Evolutionary conservation across 768 basidiomycete species (phyloP).

Genomic region (Hygrocybe coccinea): DNA sequence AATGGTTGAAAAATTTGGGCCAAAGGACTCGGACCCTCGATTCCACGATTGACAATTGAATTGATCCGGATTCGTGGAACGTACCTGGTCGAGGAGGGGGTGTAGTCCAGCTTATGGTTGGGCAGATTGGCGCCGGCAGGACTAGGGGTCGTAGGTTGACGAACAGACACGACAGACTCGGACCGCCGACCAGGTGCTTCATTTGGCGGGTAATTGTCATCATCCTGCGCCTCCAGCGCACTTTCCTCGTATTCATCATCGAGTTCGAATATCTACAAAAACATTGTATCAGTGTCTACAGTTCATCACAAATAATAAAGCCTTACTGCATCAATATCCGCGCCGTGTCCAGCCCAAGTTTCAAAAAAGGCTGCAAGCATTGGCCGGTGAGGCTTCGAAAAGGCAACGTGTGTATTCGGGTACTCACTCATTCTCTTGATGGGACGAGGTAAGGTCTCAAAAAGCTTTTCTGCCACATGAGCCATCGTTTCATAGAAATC

Average conservation of each 20-base stretch:
- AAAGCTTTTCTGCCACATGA: constrained; percentile 59
- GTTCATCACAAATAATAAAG: neutral
- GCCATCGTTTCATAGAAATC: constrained; percentile 71
- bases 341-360: constrained; percentile 63
- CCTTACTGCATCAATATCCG: constrained; percentile 71
- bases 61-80: constrained; percentile 39
- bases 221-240: constrained; percentile 51
- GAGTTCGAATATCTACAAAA: constrained; percentile 67
- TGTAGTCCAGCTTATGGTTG: neutral
- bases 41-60: constrained; percentile 39
- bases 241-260: constrained; percentile 60
- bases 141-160: constrained; percentile 22
- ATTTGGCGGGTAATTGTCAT: constrained; percentile 18
- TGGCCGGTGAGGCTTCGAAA: neutral
- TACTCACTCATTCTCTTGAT: constrained; percentile 68
- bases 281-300: neutral
- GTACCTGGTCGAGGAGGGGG: constrained; percentile 7
- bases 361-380: constrained; percentile 66
- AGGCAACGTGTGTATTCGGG: neutral
- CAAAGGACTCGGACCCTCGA: constrained; percentile 51
- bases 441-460: constrained; percentile 71
- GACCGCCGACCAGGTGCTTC: constrained; percentile 7
- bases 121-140: neutral
- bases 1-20: constrained; percentile 73
- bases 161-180: constrained; percentile 19